Percentiles rank a stretch among this genome's conserved stretches.
Evolutionary conservation across 78 protist genomes (phyloP).

Genomic region (Paulinella micropora): DNA sequence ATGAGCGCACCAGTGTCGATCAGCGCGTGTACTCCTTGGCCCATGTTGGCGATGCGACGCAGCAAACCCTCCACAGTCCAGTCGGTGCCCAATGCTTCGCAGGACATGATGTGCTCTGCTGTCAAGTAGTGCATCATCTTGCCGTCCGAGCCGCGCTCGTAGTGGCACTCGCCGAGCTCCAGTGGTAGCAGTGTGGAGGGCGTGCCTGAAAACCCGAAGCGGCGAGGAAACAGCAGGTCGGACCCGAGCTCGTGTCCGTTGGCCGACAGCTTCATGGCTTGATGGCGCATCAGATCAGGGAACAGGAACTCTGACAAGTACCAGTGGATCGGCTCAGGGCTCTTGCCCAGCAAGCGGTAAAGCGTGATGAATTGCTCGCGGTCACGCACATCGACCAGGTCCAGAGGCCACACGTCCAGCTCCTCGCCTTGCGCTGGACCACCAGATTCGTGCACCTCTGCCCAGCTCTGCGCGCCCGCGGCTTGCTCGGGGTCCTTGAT

Average conservation of each 20-base stretch:
- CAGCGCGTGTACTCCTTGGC: slow-evolving; percentile 21
- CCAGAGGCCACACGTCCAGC: slow-evolving; percentile 27
- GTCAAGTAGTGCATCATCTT: slow-evolving; percentile 24
- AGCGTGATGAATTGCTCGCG: slow-evolving; percentile 5
- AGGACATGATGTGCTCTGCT: not conserved
- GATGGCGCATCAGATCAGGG: slow-evolving; percentile 33
- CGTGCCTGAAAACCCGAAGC: slow-evolving; percentile 42
- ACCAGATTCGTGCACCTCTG: not conserved
- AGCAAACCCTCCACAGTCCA: slow-evolving; percentile 35
- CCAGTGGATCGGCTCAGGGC: slow-evolving; percentile 33
- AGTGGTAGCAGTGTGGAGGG: slow-evolving; percentile 36
- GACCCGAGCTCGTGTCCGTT: slow-evolving; percentile 41
- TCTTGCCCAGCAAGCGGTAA: not conserved
- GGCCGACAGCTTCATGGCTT: slow-evolving; percentile 36
- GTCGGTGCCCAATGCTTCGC: not conserved
- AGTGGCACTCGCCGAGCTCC: slow-evolving; percentile 36
- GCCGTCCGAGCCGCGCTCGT: slow-evolving; percentile 38
- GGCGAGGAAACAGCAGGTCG: slow-evolving; percentile 17
- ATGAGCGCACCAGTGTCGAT: slow-evolving; percentile 58
- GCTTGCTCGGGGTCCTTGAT: slow-evolving; percentile 4
- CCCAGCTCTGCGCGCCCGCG: not conserved
- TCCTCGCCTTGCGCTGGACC: not conserved
- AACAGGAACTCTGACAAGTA: slow-evolving; percentile 36
- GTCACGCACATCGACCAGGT: slow-evolving; percentile 3
- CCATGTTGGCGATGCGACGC: not conserved